Evolutionary conservation across 306 rosid genomes (phyloP), one percentile per base, ranked within the genome.

Genomic region (Morella rubra): DNA sequence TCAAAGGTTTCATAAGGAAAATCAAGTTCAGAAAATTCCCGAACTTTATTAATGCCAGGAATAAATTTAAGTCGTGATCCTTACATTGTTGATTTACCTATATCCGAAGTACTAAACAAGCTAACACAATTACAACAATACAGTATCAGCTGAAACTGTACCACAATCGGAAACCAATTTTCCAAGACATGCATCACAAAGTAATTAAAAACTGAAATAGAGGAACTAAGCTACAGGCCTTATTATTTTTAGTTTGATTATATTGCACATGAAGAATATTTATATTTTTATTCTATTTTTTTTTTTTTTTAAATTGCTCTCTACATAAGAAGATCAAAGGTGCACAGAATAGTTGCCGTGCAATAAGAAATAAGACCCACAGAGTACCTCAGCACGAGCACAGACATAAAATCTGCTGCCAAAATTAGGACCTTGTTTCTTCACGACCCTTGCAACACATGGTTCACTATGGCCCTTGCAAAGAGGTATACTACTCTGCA

Each of bases 401-500:
- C 93, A 89, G 58, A 83, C 88, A 81, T 82, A 95, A 82, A 90
- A 95, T 71, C 97, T 84, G 84, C 93, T 93, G 55, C 99, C 99
- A 74, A 83, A 84, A 77, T 87, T 95, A 54, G 91, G 81, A 78
- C 97, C 96, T 76, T 82, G 97, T 86, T 95, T 92, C 96, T 89
- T 88, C 81, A 95, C 97, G 45, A 95, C 88, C 66, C 96, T 91
- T 74, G 91, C 89, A 71, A 90, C 88, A 81, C 97, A 90, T 56
- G 90, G 90, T 80, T 95, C 96, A 54, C 73, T 89, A 80, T 92
- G 97, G 73, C 90, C 96, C 87, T 85, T 92, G 88, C 99, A 92
- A 82, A 89, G 81, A 51, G 99, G 97, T 79, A 92, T 95, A 73
- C 97, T 89, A 81, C 79, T 88, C 87, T 95, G 96, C 99, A 95